Evolutionary conservation across 2,329 filamentous ascomycete genomes (phyloP).

Genomic region (Pseudocercospora macadamiae): DNA sequence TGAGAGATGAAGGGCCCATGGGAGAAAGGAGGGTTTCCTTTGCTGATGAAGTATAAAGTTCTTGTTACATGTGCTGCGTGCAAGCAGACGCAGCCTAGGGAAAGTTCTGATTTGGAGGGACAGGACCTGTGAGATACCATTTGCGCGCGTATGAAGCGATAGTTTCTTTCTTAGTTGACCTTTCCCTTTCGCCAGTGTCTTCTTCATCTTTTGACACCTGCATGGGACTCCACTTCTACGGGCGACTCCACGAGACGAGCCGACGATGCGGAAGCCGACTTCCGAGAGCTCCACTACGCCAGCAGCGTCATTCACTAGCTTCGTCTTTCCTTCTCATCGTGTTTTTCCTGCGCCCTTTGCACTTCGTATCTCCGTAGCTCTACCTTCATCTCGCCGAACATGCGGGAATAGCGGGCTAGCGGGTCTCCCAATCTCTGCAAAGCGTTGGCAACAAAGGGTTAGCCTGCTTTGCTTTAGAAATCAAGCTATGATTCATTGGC

Average conservation of each 20-base stretch:
- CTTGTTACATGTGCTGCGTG: constrained; percentile 4
- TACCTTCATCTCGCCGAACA: too few relatives aligned
- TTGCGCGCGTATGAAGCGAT: neutral
- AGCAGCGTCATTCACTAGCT: neutral
- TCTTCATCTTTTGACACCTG: too few relatives aligned
- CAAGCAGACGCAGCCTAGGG: constrained; percentile 1
- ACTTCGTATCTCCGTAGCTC: neutral
- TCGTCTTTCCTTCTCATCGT: neutral
- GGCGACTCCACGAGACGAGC: too few relatives aligned
- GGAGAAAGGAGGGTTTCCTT: neutral
- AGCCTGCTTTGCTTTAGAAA: neutral
- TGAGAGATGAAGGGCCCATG: neutral
- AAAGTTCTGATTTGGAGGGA: neutral
- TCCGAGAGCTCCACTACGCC: too few relatives aligned
- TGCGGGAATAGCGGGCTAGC: neutral
- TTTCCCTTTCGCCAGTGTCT: too few relatives aligned
- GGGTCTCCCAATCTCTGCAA: neutral
- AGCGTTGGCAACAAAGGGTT: neutral
- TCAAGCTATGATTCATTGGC: neutral
- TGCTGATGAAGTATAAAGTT: constrained; percentile 2
- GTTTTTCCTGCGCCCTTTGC: neutral
- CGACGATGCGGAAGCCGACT: too few relatives aligned
- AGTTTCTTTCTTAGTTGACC: too few relatives aligned
- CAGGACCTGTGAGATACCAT: constrained; percentile 2
- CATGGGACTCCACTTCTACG: too few relatives aligned